Conservation (phyloP, 2,329 filamentous ascomycete species). For the Cladosporium sp. region DNA sequence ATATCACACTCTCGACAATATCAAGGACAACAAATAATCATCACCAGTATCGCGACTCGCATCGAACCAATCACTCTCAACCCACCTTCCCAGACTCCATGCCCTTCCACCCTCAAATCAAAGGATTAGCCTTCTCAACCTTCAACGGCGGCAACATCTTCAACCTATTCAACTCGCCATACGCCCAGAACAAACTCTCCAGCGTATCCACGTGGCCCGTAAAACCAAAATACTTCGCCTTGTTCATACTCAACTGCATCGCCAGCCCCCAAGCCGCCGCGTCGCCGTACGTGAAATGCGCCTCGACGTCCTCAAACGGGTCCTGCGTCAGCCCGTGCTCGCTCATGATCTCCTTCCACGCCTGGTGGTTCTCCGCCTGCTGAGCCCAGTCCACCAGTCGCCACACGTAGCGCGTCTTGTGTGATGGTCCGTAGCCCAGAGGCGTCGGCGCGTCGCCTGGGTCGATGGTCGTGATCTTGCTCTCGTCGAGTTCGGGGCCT, state of each 20-base stretch:
- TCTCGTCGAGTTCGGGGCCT: conserved; percentile 25
- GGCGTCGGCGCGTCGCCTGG: conserved; percentile 21
- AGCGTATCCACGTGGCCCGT: conserved; percentile 44
- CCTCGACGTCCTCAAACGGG: conserved; percentile 42
- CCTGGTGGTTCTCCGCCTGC: conserved; percentile 38
- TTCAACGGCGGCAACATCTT: conserved; percentile 40
- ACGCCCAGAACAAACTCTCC: conserved; percentile 41
- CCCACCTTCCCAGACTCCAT: too few species aligned
- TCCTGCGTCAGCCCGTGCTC: conserved; percentile 39
- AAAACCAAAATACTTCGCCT: conserved; percentile 44
- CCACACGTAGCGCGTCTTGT: conserved; percentile 37
- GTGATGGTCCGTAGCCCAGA: conserved; percentile 42
- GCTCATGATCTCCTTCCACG: conserved; percentile 44
- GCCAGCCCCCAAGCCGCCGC: conserved; percentile 32
- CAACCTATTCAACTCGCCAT: conserved; percentile 39
- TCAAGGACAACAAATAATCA: too few species aligned
- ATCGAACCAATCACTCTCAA: too few species aligned
- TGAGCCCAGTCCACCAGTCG: conserved; percentile 45
- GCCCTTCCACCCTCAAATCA: conserved; percentile 18
- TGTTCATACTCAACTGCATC: conserved; percentile 37
- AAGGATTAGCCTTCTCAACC: conserved; percentile 22
- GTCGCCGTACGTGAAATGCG: conserved; percentile 46
- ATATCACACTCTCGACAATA: too few species aligned
- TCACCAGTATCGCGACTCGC: too few species aligned
- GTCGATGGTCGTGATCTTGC: conserved; percentile 23